Conservation (phyloP, 2,329 filamentous ascomycete species). For the Zalaria sp. region DNA sequence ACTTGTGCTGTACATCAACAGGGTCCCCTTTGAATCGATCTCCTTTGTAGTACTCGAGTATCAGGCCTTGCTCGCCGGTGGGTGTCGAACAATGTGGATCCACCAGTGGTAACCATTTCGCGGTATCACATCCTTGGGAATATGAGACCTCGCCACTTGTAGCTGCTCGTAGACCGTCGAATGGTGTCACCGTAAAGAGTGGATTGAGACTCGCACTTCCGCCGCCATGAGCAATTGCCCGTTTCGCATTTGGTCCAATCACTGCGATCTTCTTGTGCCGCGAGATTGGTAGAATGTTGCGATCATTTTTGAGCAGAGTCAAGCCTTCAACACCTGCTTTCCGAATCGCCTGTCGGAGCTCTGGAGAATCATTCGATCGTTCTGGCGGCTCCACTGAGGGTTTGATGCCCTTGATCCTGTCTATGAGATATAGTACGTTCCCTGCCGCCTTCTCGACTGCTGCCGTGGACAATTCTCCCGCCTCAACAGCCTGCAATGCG, state of each 20-base stretch:
- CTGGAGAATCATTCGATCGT: slow-evolving; percentile 32
- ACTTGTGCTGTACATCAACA: neutral
- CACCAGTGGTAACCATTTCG: neutral
- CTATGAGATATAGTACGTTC: slow-evolving; percentile 3
- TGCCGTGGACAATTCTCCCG: neutral
- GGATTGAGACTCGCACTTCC: slow-evolving; percentile 5
- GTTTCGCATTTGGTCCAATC: slow-evolving; percentile 58
- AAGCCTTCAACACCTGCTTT: slow-evolving; percentile 52
- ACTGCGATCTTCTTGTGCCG: slow-evolving; percentile 52
- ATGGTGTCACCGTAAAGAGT: slow-evolving; percentile 3
- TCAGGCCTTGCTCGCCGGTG: neutral
- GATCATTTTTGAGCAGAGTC: slow-evolving; percentile 57
- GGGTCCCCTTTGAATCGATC: neutral
- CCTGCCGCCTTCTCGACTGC: slow-evolving; percentile 1
- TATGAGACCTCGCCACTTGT: neutral
- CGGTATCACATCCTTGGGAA: neutral
- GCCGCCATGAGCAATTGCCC: slow-evolving; percentile 31
- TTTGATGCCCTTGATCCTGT: neutral
- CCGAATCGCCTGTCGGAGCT: slow-evolving; percentile 44
- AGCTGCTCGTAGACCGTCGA: neutral
- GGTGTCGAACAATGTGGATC: neutral
- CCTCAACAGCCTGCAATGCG: neutral
- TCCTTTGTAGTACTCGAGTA: neutral
- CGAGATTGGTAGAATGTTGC: slow-evolving; percentile 43
- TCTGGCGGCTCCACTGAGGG: slow-evolving; percentile 2